These are phyloP conservation scores for Penicillium maclennaniae DNA, from an alignment of 495 filamentous ascomycete species.

Conservation along the genomic window DNA sequence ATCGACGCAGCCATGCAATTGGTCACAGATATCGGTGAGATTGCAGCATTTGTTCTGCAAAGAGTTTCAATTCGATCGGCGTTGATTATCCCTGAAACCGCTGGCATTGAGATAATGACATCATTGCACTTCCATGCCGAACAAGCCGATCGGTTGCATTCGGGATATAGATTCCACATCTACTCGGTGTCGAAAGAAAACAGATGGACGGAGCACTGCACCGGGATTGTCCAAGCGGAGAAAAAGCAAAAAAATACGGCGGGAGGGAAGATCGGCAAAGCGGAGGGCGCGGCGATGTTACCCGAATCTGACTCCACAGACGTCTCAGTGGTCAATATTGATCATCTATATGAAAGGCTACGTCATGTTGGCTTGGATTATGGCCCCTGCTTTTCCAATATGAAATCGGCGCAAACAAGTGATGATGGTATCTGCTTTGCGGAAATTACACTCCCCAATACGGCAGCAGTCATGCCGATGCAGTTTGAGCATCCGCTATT, in stretches of 20 bases:
- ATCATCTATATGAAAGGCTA: slow-evolving; percentile 30
- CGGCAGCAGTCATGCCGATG: slow-evolving; percentile 44
- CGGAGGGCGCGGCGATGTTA: neutral
- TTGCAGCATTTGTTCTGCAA: slow-evolving; percentile 16
- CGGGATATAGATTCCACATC: slow-evolving; percentile 32
- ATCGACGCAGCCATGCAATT: slow-evolving; percentile 44
- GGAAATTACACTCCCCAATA: slow-evolving; percentile 41
- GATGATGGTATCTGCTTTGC: slow-evolving; percentile 22
- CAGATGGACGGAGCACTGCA: slow-evolving; percentile 38
- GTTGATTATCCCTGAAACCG: slow-evolving; percentile 25
- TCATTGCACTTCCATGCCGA: slow-evolving; percentile 5
- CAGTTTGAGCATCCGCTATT: slow-evolving; percentile 38
- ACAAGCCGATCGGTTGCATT: neutral
- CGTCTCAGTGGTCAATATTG: slow-evolving; percentile 17
- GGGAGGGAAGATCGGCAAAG: neutral
- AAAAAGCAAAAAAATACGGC: neutral
- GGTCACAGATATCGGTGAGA: neutral
- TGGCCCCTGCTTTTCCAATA: slow-evolving; percentile 31
- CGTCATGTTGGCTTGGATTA: slow-evolving; percentile 31
- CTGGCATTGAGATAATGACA: slow-evolving; percentile 21
- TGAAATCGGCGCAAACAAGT: slow-evolving; percentile 18
- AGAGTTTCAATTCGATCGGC: slow-evolving; percentile 41
- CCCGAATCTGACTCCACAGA: slow-evolving; percentile 4
- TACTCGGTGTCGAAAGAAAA: slow-evolving; percentile 31
- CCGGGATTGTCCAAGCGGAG: slow-evolving; percentile 20